Base-by-base conservation (phyloP, 352 stramenopile species). In the Phytophthora tubulina region DNA sequence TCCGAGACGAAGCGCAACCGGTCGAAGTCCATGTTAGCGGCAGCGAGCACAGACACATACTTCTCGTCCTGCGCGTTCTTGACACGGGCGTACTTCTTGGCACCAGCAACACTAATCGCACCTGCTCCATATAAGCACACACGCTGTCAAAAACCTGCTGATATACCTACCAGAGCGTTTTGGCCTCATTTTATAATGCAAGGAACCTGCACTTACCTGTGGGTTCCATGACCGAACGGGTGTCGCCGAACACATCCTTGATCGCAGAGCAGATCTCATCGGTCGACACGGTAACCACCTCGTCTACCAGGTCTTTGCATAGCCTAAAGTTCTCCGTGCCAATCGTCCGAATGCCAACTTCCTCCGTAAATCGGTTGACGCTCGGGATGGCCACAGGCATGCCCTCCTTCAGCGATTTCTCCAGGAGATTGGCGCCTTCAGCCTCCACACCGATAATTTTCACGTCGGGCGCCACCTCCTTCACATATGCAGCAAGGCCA, bases 11-110 rank as follows among this genome's bases (percentile, higher is more conserved):
- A 99, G 41, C 97, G 90, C n/a, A 99, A 86, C 15, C 98, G 93
- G 78, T 99, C 96, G 84, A 99, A 99, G 83, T 99, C 97, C 97
- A 99, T 99, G 80, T 99, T 99, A n/a, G 98, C 98, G 9, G 97
- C 98, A 8, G 95, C 98, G 46, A 98, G 90, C 50, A 99, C 94
- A 6, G 95, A 96, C 11, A 99, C 96, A 57, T 99, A 95, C 46
- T 91, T 98, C 60, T 94, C 84, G 45, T 93, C 81, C 36, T 72
- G 53, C 2, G 72, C 69, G 30, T 83, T 72, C 36, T 73, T 72
- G 13, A 79, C 45, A 14, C 69, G 79, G 33, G 96, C 89, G 79
- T 99, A 99, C 54, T 99, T 99, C 73, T 98, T 98, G 62, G 95
- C 88, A 32, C 97, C 98, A 33, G 98, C 98, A 44, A 99, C 95